Evolutionary conservation across 805 yeast genomes (phyloP).

Genomic region (Wickerhamiella sorbophila): DNA sequence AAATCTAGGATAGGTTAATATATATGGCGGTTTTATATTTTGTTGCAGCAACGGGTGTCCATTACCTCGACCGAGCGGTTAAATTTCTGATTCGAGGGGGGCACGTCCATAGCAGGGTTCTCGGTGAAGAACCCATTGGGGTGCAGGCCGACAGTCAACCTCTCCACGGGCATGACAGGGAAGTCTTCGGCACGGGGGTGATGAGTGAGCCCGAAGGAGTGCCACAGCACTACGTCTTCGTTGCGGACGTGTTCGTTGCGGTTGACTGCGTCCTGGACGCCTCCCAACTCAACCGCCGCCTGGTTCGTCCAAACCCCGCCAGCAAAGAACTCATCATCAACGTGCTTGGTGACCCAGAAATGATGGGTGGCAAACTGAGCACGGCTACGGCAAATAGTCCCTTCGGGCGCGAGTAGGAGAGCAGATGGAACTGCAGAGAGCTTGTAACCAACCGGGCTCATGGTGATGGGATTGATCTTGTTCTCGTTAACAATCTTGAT

Average conservation of each 20-base stretch:
- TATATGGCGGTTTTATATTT: no score
- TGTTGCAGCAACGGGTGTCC: conserved; percentile 16
- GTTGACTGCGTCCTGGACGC: conserved; percentile 18
- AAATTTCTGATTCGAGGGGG: conserved; percentile 49
- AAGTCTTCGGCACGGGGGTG: conserved; percentile 73
- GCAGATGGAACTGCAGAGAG: conserved; percentile 60
- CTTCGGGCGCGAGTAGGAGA: conserved; percentile 52
- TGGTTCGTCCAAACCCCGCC: conserved; percentile 84
- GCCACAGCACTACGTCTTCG: conserved; percentile 66
- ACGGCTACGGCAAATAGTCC: conserved; percentile 52
- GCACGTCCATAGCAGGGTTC: conserved; percentile 70
- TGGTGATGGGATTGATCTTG: conserved; percentile 51
- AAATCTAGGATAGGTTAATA: no score
- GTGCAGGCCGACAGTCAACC: conserved; percentile 46
- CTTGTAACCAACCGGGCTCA: conserved; percentile 65
- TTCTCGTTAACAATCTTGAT: conserved; percentile 64
- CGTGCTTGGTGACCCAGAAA: conserved; percentile 67
- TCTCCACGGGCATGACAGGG: conserved; percentile 82
- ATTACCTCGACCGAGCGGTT: conserved; percentile 41
- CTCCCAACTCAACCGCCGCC: conserved; percentile 47
- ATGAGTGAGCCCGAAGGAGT: conserved; percentile 69
- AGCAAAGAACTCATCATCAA: conserved; percentile 56
- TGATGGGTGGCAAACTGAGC: conserved; percentile 65
- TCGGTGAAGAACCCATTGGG: conserved; percentile 66
- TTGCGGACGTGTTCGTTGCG: conserved; percentile 47